Base-by-base conservation (phyloP, 75 land plant genomes). In the Sequoia sempervirens region DNA sequence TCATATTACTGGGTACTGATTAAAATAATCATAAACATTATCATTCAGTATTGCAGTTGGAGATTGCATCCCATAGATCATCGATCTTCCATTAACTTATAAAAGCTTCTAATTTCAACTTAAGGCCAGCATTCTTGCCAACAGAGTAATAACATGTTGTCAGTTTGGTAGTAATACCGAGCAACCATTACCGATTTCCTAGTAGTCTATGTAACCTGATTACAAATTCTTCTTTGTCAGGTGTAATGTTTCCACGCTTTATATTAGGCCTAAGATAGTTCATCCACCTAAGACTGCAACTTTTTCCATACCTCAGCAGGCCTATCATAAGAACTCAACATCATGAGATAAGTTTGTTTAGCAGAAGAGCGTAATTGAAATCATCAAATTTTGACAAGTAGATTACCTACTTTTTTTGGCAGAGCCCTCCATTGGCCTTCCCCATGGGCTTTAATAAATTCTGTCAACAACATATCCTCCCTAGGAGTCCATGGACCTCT, bases 351-450 rank as follows among this genome's bases (percentile, higher is more conserved):
- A 40, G 41, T 5, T 6, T 54, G 10, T 10, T 54, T 15, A 54
- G 10, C 17, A 54, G 17, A 2, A 54, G 17, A 13, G 36, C 0
- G 58, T 34, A 54, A 13, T 15, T 54, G 11, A 54, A 12, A 4
- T 4, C 12, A 54, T 15, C 10, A 12, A 54, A 54, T 54, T 54
- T 54, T 12, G 17, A 54, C 58, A 54, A 72, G 36, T 20, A n/a
- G 20, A n/a, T 80, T 84, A 92, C 92, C 92, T 84, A n/a, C n/a
- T n/a, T n/a, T n/a, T n/a, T n/a, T n/a, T n/a, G n/a, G n/a, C n/a
- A n/a, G 94, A 61, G 85, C 82, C 68, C 91, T 85, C 94, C 92
- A 93, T 46, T 88, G 80, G 61, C 94, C 94, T 86, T 89, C 94
- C 20, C 94, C 94, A 82, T 93, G 87, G 40, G 66, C 75, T 72